Evolutionary conservation across 495 filamentous ascomycete species (phyloP), one percentile per base, ranked within the genome.

Genomic region (Trichoderma virens): DNA sequence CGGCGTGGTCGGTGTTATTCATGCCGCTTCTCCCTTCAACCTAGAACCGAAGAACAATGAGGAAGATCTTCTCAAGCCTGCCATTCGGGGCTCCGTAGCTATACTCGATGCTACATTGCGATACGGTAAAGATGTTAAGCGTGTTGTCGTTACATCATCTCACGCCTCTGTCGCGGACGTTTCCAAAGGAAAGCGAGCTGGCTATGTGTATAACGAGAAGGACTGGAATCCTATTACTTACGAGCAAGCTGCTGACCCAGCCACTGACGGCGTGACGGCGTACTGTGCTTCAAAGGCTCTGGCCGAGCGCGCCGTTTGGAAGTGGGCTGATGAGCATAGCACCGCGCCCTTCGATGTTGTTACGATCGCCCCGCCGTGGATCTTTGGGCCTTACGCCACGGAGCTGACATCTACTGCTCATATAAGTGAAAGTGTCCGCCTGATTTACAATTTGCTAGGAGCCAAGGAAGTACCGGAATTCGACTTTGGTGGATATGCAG

Each of bases 71-170:
- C 74, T 83, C 14, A 67, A 79, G n/a, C 81, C 80, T 4, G 78
- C 81, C 9, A 69, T 80, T 23, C 72, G 70, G n/a, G 82, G 81
- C n/a, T 80, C 81, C 0, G 72, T 72, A 2, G 71, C 72, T 0
- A 69, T 86, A 60, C 72, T 86, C 7, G 69, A 80, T 20, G 79
- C 82, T 1, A 71, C 78, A 20, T 68, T 73, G 64, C 70, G 68
- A 51, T 70, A 70, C 54, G 64, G 66, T 20, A 70, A 74, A 16
- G 25, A 56, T 16, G 79, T 85, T 43, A 73, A 74, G 47, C 72
- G 76, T 18, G 73, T 87, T 14, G 76, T 86, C 63, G 68, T 81
- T 39, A 85, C 81, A 2, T 81, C 79, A 45, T 83, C 80, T 20
- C 80, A 82, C 59, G 79, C 82, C 20, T 69, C 79, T 34, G 72